phyloP scores from a whole-genome alignment of 495 filamentous ascomycete species.

The Cryomyces antarcticus region DNA sequence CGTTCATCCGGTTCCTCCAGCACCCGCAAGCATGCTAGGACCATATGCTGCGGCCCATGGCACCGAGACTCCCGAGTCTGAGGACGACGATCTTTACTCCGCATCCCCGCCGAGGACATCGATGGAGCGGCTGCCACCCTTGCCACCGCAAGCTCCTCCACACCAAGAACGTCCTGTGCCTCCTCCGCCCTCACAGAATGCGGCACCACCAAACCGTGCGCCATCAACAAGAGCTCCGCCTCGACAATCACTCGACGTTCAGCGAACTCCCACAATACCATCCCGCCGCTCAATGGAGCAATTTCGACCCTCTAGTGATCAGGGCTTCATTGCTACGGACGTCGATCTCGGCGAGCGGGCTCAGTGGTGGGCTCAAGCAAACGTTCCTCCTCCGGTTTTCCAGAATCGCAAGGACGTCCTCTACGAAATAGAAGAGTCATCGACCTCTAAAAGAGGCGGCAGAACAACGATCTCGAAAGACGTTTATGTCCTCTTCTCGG shows the following conservation, averaged over 20 bases:
- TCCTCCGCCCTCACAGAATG: slow-evolving; percentile 1
- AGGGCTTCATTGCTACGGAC: slow-evolving; percentile 67
- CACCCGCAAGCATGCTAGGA: slow-evolving; percentile 4
- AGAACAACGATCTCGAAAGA: slow-evolving; percentile 54
- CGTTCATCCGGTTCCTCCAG: slow-evolving; percentile 6
- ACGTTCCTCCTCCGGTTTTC: slow-evolving; percentile 56
- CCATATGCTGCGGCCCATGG: slow-evolving; percentile 6
- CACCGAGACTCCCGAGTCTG: slow-evolving; percentile 2
- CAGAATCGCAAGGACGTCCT: slow-evolving; percentile 70
- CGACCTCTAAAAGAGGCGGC: slow-evolving; percentile 42
- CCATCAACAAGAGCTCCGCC: slow-evolving; percentile 8
- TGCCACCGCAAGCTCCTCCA: slow-evolving; percentile 11
- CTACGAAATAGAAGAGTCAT: slow-evolving; percentile 63
- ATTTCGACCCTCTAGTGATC: slow-evolving; percentile 43
- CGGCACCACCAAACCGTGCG: slow-evolving; percentile 1
- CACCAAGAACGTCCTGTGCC: slow-evolving; percentile 4
- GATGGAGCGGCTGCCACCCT: slow-evolving; percentile 16
- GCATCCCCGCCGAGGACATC: slow-evolving; percentile 16
- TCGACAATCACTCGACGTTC: slow-evolving; percentile 52
- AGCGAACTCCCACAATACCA: slow-evolving; percentile 26
- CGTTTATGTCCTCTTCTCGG: slow-evolving; percentile 70
- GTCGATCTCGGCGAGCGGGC: slow-evolving; percentile 53
- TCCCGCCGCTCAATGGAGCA: slow-evolving; percentile 55
- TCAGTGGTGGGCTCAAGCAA: slow-evolving; percentile 68
- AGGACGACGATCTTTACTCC: slow-evolving; percentile 13